These are phyloP conservation scores for Torulaspora gathmanii DNA, from an alignment of 805 yeast species.

Conservation along the genomic window DNA sequence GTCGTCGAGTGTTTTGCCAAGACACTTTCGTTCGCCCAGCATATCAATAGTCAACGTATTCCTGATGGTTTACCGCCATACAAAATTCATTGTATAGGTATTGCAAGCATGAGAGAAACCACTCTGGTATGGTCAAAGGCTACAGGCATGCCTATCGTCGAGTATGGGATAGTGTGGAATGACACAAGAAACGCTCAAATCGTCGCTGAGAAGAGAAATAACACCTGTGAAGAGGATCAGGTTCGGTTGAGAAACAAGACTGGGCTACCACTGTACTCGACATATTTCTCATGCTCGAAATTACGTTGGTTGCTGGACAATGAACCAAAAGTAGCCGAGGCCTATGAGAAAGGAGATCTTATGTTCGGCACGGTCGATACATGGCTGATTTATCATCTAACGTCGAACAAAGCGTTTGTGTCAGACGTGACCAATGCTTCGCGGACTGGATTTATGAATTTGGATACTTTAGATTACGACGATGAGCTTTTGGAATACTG, in stretches of 20 bases:
- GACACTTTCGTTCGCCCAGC: conserved; percentile 53
- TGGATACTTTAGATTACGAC: conserved; percentile 71
- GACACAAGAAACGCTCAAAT: conserved; percentile 80
- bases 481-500: conserved; percentile 69
- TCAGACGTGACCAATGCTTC: conserved; percentile 91
- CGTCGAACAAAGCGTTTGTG: conserved; percentile 62
- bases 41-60: conserved; percentile 47
- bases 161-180: conserved; percentile 90
- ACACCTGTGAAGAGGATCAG: conserved; percentile 50
- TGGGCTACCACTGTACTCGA: conserved; percentile 77
- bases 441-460: conserved; percentile 84
- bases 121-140: conserved; percentile 79
- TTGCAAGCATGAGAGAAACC: conserved; percentile 96
- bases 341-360: conserved; percentile 70
- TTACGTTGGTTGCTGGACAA: conserved; percentile 86
- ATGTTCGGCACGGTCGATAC: conserved; percentile 94
- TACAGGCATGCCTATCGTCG: conserved; percentile 77
- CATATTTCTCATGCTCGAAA: conserved; percentile 88
- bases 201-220: conserved; percentile 56
- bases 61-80: conserved; percentile 47
- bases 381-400: conserved; percentile 84
- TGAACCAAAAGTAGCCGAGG: conserved; percentile 56
- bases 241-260: conserved; percentile 57
- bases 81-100: conserved; percentile 69
- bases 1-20: conserved; percentile 75